Conservation (phyloP, 805 yeast species). For the Kodamaea kaohsiungensis region DNA sequence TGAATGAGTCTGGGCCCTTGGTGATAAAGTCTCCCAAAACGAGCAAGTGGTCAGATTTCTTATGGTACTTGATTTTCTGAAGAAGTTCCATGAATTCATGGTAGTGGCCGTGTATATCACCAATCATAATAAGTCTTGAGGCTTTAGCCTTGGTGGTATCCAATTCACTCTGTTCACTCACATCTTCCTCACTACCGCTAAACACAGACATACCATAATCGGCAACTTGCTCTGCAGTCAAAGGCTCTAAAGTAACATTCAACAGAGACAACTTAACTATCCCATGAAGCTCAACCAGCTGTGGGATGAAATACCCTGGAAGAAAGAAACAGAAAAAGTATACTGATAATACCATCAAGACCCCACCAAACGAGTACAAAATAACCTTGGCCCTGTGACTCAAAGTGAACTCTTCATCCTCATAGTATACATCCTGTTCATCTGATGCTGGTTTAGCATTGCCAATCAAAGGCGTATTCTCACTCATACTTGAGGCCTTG, state of each 20-base stretch:
- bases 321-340: slow-evolving; percentile 34
- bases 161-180: background rate
- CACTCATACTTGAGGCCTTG: slow-evolving; percentile 10
- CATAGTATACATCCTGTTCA: slow-evolving; percentile 14
- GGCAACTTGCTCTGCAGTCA: slow-evolving; percentile 15
- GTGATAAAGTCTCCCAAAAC: slow-evolving; percentile 83
- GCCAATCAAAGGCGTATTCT: slow-evolving; percentile 14
- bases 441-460: slow-evolving; percentile 13
- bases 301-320: slow-evolving; percentile 38
- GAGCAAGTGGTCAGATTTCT: slow-evolving; percentile 56
- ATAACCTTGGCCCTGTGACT: slow-evolving; percentile 15
- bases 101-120: slow-evolving; percentile 87
- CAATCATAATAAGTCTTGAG: slow-evolving; percentile 65
- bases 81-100: slow-evolving; percentile 56
- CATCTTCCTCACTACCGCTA: slow-evolving; percentile 9
- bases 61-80: slow-evolving; percentile 47
- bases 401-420: slow-evolving; percentile 14
- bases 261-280: slow-evolving; percentile 27
- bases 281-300: slow-evolving; percentile 24
- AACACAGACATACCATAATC: slow-evolving; percentile 19
- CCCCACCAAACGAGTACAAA: slow-evolving; percentile 14
- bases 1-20: slow-evolving; percentile 77
- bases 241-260: slow-evolving; percentile 27
- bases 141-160: slow-evolving; percentile 10
- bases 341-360: slow-evolving; percentile 17